Conservation (phyloP, 257 asterid species). For the Cruciata laevipes region DNA sequence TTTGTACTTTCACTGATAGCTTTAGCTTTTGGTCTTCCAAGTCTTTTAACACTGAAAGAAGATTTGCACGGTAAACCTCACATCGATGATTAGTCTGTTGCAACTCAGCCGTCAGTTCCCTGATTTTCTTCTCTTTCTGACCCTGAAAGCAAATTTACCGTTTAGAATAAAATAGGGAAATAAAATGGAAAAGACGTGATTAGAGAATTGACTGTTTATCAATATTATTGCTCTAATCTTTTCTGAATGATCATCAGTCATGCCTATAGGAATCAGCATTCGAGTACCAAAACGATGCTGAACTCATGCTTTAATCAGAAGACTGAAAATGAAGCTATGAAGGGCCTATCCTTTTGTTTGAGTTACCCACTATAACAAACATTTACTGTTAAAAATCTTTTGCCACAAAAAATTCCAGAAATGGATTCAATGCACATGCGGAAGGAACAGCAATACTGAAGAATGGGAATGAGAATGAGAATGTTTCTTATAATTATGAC, state of each 20-base stretch:
- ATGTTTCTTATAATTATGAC: background rate
- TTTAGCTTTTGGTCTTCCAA: slow-evolving; percentile 91
- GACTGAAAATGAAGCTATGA: background rate
- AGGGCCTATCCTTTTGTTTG: background rate
- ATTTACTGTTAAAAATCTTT: background rate
- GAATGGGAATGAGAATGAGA: background rate
- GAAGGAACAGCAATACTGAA: background rate
- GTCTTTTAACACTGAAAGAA: slow-evolving; percentile 68
- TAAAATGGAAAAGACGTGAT: background rate
- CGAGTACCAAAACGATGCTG: background rate
- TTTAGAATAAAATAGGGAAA: background rate
- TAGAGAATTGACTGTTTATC: background rate
- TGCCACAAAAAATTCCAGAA: background rate
- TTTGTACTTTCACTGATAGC: slow-evolving; percentile 86
- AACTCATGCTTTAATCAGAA: background rate
- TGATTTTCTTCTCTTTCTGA: slow-evolving; percentile 71
- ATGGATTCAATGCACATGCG: background rate
- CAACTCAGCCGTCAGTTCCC: slow-evolving; percentile 46
- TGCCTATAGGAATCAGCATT: background rate
- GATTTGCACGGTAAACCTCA: slow-evolving; percentile 71
- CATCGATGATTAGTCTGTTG: slow-evolving; percentile 50
- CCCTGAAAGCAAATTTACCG: slow-evolving; percentile 38
- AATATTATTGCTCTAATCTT: background rate
- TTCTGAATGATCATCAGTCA: background rate
- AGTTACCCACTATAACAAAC: background rate